Conservation (phyloP, 2,329 filamentous ascomycete genomes). For the Myrmaecium sp. region DNA sequence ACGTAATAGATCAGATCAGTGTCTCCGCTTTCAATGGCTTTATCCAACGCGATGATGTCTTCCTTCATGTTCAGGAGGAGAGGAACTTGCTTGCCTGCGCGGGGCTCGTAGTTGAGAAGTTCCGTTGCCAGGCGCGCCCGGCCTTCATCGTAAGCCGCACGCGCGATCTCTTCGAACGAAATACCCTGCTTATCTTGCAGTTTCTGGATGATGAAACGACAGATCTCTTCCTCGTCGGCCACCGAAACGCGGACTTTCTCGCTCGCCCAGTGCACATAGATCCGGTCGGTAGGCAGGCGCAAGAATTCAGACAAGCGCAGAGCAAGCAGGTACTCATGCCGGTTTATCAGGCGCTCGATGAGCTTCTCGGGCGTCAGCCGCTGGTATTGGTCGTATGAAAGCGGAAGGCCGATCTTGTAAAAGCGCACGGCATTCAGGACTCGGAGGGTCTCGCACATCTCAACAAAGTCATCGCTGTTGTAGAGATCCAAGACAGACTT, state of each 20-base stretch:
- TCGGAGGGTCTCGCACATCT: conserved; percentile 87
- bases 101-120: conserved; percentile 80
- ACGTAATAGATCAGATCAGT: conserved; percentile 87
- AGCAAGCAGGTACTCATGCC: conserved; percentile 80
- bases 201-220: conserved; percentile 69
- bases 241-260: conserved; percentile 77
- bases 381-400: conserved; percentile 89
- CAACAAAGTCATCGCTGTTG: conserved; percentile 96
- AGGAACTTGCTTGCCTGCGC: conserved; percentile 90
- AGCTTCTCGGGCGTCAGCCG: conserved; percentile 78
- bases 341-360: conserved; percentile 70
- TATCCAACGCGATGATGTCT: conserved; percentile 85
- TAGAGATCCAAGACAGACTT: conserved; percentile 96
- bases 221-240: conserved; percentile 78
- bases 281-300: conserved; percentile 67
- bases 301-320: conserved; percentile 79
- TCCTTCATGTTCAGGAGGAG: conserved; percentile 89
- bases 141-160: conserved; percentile 87
- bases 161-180: conserved; percentile 87
- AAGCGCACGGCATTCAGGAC: conserved; percentile 86
- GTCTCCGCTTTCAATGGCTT: conserved; percentile 89
- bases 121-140: conserved; percentile 76
- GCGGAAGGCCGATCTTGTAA: conserved; percentile 74
- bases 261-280: conserved; percentile 94
- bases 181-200: conserved; percentile 79